Evolutionary conservation across 441 rosid species (phyloP).

Genomic region (Populus hybrid): DNA sequence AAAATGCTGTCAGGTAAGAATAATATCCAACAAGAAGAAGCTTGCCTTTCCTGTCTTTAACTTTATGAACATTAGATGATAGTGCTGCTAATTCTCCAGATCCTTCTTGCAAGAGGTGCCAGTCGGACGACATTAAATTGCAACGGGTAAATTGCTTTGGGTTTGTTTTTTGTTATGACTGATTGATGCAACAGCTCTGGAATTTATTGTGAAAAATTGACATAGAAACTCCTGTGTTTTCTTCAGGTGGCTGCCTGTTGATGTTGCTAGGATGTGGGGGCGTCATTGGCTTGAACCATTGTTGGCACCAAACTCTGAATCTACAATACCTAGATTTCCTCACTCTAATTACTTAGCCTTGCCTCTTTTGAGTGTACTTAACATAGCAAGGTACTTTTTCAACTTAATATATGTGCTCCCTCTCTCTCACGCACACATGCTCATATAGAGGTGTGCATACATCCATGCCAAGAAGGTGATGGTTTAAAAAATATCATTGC

Average conservation of each 20-base stretch:
- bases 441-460: background rate
- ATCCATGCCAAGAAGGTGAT: background rate
- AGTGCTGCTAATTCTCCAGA: constrained; percentile 39
- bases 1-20: constrained; percentile 91
- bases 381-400: too few species aligned
- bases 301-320: constrained; percentile 66
- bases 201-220: background rate
- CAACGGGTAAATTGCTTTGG: constrained; percentile 61
- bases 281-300: constrained; percentile 97
- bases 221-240: constrained; percentile 13
- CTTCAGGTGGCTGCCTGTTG: constrained; percentile 87
- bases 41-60: constrained; percentile 1
- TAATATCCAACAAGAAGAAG: background rate
- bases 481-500: background rate
- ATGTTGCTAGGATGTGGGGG: constrained; percentile 98
- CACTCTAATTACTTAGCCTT: constrained; percentile 78
- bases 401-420: background rate
- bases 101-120: constrained; percentile 85
- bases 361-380: too few species aligned
- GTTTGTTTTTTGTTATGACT: background rate
- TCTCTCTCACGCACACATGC: background rate
- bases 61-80: constrained; percentile 15
- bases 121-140: constrained; percentile 73
- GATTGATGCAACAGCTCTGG: background rate
- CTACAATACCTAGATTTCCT: constrained; percentile 63